phyloP scores from a whole-genome alignment of 208 protist genomes.

The Naegleria gruberi region DNA sequence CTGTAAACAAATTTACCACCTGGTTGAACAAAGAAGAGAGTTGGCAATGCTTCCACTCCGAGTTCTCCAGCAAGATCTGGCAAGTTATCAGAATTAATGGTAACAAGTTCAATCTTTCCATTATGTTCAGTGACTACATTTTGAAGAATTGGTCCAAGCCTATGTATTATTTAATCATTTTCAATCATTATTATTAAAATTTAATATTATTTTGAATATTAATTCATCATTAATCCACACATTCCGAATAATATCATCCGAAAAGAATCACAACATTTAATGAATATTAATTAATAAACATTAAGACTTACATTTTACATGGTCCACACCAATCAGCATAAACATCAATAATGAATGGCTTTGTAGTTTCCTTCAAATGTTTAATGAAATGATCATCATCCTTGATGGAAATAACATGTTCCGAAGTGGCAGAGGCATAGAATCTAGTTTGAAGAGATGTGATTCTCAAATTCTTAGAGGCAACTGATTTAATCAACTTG shows the following conservation, averaged over 20 bases:
- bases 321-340: conserved; percentile 17
- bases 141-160: not conserved
- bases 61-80: not conserved
- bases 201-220: not conserved
- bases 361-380: not conserved
- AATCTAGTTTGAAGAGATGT: not conserved
- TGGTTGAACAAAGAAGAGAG: not conserved
- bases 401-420: not conserved
- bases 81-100: not conserved
- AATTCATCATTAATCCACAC: not conserved
- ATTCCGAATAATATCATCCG: not conserved
- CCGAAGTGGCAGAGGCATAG: not conserved
- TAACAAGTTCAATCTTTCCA: not conserved
- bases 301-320: not conserved
- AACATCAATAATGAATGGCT: not conserved
- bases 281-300: not conserved
- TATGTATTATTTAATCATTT: not conserved
- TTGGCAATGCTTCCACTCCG: not conserved
- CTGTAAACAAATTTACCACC: not conserved
- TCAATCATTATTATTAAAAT: not conserved
- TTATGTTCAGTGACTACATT: not conserved
- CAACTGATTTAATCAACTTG: no score
- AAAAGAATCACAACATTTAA: not conserved
- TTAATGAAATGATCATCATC: not conserved
- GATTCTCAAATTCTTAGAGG: no score